Conservation (phyloP, 208 protist genomes). For the Leishmania arabica region DNA sequence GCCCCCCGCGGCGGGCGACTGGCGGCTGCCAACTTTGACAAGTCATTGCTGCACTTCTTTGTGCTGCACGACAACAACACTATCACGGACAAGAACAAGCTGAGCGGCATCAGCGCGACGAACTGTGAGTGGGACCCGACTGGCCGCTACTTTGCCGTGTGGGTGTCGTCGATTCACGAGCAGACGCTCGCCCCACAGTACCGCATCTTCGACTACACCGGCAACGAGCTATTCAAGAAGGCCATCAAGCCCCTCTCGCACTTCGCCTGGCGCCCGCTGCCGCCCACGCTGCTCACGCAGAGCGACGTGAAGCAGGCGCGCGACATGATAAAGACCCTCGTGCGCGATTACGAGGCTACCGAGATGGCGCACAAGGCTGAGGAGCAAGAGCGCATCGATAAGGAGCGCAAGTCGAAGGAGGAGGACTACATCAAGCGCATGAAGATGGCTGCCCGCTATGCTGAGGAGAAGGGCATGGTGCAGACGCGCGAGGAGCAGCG, state of each 20-base stretch:
- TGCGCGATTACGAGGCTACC: conserved; percentile 71
- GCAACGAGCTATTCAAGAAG: conserved; percentile 71
- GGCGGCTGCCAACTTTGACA: conserved; percentile 80
- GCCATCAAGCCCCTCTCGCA: conserved; percentile 73
- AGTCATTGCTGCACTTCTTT: conserved; percentile 87
- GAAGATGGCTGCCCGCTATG: conserved; percentile 61
- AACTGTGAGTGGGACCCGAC: conserved; percentile 91
- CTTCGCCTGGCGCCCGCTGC: conserved; percentile 90
- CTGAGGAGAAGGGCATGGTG: conserved; percentile 44
- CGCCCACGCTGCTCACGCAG: conserved; percentile 54
- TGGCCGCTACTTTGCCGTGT: conserved; percentile 86
- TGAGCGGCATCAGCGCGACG: conserved; percentile 56
- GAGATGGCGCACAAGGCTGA: conserved; percentile 40
- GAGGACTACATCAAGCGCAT: conserved; percentile 78
- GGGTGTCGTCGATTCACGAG: conserved; percentile 72
- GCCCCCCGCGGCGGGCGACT: conserved; percentile 66
- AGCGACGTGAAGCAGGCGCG: conserved; percentile 62
- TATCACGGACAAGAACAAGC: conserved; percentile 64
- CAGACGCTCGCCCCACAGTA: conserved; percentile 63
- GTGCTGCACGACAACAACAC: conserved; percentile 70
- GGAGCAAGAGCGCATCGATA: conserved; percentile 39
- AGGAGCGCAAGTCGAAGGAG: conserved; percentile 65
- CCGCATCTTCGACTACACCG: conserved; percentile 87
- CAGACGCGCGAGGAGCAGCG: conserved; percentile 66
- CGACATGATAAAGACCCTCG: conserved; percentile 57